Evolutionary conservation across 345 rosid species (phyloP).

Genomic region (Hypericum perforatum): DNA sequence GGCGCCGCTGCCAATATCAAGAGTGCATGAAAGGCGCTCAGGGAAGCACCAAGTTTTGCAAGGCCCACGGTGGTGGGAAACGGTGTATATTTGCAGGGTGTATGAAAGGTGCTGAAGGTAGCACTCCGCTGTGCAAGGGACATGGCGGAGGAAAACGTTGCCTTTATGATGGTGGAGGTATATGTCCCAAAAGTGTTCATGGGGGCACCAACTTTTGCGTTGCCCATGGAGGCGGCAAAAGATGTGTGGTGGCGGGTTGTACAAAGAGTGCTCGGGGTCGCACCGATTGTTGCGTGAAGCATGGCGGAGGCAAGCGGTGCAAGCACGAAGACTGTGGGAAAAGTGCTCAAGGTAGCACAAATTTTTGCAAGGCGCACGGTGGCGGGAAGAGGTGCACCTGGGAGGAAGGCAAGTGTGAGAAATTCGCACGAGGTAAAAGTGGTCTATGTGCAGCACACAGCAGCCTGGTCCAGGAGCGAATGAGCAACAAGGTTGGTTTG

Average conservation of each 20-base stretch:
- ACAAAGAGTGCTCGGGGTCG: slow-evolving; percentile 95
- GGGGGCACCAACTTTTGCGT: slow-evolving; percentile 94
- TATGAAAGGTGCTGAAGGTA: slow-evolving; percentile 92
- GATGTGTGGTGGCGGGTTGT: slow-evolving; percentile 77
- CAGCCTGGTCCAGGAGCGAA: slow-evolving; percentile 50
- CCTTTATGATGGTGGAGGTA: slow-evolving; percentile 83
- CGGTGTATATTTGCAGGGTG: slow-evolving; percentile 89
- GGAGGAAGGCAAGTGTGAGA: slow-evolving; percentile 78
- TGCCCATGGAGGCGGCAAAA: slow-evolving; percentile 94
- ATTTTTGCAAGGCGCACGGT: slow-evolving; percentile 93
- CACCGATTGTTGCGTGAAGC: slow-evolving; percentile 87
- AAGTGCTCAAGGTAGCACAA: slow-evolving; percentile 97
- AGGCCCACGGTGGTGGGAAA: slow-evolving; percentile 96
- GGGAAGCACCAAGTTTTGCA: slow-evolving; percentile 87
- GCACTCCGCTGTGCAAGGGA: slow-evolving; percentile 89
- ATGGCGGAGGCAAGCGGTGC: slow-evolving; percentile 92
- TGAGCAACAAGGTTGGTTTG: slow-evolving; percentile 35
- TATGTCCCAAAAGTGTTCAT: slow-evolving; percentile 90
- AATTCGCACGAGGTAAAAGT: slow-evolving; percentile 87
- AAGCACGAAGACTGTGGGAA: slow-evolving; percentile 56
- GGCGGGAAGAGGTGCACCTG: slow-evolving; percentile 85
- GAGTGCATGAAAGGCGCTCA: slow-evolving; percentile 82
- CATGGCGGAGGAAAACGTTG: slow-evolving; percentile 98
- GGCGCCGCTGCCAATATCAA: slow-evolving; percentile 61
- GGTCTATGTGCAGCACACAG: slow-evolving; percentile 91